Evolutionary conservation across 306 rosid genomes (phyloP).

Genomic region (Phaseolus lunatus): DNA sequence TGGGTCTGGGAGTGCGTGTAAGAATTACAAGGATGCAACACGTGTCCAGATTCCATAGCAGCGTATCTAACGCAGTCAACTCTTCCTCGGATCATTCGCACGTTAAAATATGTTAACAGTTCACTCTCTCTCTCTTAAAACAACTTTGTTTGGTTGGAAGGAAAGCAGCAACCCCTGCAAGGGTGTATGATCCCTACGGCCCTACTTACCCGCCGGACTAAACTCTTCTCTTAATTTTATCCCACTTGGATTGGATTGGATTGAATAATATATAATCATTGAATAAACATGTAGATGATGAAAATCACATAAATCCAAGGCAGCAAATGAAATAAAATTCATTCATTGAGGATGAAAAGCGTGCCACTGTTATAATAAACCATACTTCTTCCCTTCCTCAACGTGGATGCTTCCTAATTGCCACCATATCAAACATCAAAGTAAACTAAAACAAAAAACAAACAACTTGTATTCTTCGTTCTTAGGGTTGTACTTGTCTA

Average conservation of each 20-base stretch:
- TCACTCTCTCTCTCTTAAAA: not conserved
- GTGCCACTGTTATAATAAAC: not conserved
- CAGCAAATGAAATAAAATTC: not conserved
- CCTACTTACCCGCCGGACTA: constrained; percentile 51
- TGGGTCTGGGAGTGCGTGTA: not conserved
- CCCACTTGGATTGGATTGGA: not conserved
- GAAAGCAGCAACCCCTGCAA: constrained; percentile 12
- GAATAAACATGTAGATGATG: not conserved
- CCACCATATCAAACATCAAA: constrained; percentile 25
- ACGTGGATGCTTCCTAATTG: not conserved
- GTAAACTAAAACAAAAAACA: not conserved
- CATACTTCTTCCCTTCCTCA: not conserved
- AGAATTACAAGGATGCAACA: constrained; percentile 30
- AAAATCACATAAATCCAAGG: not conserved
- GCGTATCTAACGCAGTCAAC: constrained; percentile 67
- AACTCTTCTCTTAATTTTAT: constrained; percentile 14
- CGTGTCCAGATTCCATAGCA: constrained; percentile 62
- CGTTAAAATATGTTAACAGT: constrained; percentile 21
- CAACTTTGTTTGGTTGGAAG: constrained; percentile 40
- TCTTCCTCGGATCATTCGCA: constrained; percentile 59
- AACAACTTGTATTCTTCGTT: not conserved
- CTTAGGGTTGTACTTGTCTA: constrained; percentile 3
- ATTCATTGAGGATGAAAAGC: not conserved
- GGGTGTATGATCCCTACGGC: constrained; percentile 13
- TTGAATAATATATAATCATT: not conserved